phyloP scores from a whole-genome alignment of 225 moss, liverwort and hornwort genomes.

The Sphagnum tenellum region DNA sequence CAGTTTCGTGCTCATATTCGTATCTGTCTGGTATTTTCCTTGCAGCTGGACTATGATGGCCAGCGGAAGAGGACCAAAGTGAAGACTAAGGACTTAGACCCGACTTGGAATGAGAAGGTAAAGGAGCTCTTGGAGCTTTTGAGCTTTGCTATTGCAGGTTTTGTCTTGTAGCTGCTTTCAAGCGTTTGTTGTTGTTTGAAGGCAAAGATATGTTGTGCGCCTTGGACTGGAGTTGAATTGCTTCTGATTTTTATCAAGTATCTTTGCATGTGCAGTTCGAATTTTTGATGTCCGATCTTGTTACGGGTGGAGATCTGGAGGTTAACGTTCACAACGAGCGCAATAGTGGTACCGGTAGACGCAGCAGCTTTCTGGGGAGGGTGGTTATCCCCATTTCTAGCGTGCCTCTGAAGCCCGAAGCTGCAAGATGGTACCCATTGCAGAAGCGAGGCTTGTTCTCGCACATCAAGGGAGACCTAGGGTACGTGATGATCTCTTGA shows the following conservation, averaged over 20 bases:
- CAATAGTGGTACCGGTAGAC: slow-evolving; percentile 53
- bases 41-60: slow-evolving; percentile 63
- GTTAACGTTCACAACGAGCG: slow-evolving; percentile 77
- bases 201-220: too few species aligned
- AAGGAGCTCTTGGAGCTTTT: too few species aligned
- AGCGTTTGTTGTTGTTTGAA: not conserved
- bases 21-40: not conserved
- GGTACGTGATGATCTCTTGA: slow-evolving; percentile 29
- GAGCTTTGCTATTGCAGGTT: too few species aligned
- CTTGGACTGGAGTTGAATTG: too few species aligned
- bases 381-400: slow-evolving; percentile 43
- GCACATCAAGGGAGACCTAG: slow-evolving; percentile 87
- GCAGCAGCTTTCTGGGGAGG: slow-evolving; percentile 70
- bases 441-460: slow-evolving; percentile 79
- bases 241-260: too few species aligned
- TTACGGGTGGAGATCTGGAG: slow-evolving; percentile 45
- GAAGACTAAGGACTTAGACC: slow-evolving; percentile 48
- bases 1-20: too few species aligned
- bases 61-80: slow-evolving; percentile 54
- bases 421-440: slow-evolving; percentile 64
- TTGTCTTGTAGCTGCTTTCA: too few species aligned
- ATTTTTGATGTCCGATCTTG: slow-evolving; percentile 38
- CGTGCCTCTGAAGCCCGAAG: slow-evolving; percentile 26
- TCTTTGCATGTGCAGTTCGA: slow-evolving; percentile 48
- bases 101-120: slow-evolving; percentile 72